Percentiles rank a stretch among this genome's conserved stretches.
Evolutionary conservation across 2,329 filamentous ascomycete genomes (phyloP).

Genomic region (Teratosphaeria viscida): DNA sequence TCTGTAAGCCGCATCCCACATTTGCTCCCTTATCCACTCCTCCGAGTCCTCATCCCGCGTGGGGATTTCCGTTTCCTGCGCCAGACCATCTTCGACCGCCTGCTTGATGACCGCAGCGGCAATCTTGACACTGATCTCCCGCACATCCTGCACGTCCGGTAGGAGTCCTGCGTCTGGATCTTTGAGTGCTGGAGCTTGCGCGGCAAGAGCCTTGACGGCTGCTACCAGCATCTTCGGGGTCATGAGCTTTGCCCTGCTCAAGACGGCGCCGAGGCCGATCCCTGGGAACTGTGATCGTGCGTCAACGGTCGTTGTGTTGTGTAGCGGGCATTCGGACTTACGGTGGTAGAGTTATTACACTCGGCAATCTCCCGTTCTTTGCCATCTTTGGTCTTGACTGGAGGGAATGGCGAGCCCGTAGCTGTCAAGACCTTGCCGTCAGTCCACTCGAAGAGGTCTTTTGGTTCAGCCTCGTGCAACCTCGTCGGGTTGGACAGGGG

Average conservation of each 20-base stretch:
- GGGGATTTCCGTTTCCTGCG: conserved; percentile 56
- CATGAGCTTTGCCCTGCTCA: conserved; percentile 56
- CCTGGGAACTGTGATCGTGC: conserved; percentile 51
- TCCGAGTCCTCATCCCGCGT: conserved; percentile 45
- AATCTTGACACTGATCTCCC: conserved; percentile 66
- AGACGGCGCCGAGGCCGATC: conserved; percentile 69
- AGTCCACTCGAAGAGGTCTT: conserved; percentile 69
- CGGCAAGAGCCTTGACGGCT: conserved; percentile 62
- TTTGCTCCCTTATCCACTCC: conserved; percentile 65
- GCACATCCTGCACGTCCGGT: conserved; percentile 64
- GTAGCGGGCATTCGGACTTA: neutral
- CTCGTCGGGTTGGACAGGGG: conserved; percentile 78
- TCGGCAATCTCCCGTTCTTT: conserved; percentile 55
- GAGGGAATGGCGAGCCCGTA: conserved; percentile 72
- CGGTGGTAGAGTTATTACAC: conserved; percentile 75
- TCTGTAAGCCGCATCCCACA: conserved; percentile 66
- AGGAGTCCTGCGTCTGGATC: conserved; percentile 57
- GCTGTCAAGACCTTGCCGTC: conserved; percentile 67
- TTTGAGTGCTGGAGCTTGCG: conserved; percentile 57
- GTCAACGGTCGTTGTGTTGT: neutral
- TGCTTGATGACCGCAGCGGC: conserved; percentile 64
- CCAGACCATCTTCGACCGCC: conserved; percentile 59
- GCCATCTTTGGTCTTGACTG: conserved; percentile 50
- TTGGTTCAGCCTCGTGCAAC: conserved; percentile 70
- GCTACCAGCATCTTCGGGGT: conserved; percentile 74